phyloP scores from a whole-genome alignment of 306 rosid genomes.

The Echinosophora koreensis region DNA sequence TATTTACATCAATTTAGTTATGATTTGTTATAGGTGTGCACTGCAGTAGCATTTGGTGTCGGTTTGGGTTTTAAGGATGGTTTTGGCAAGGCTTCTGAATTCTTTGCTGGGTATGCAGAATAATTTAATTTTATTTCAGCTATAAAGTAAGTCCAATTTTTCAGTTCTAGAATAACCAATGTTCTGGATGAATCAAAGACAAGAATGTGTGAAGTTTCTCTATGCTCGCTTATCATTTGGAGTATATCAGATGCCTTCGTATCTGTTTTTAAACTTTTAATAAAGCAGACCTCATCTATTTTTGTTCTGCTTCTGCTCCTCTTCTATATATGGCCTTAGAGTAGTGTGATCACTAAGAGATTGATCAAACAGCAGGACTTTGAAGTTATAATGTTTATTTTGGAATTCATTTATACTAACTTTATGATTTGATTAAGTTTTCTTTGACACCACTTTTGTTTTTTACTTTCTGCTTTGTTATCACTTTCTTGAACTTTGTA shows the following conservation, averaged over 20 bases:
- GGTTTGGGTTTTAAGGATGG: conserved; percentile 88
- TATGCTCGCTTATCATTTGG: not conserved
- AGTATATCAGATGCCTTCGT: conserved; percentile 14
- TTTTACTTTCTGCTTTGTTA: not conserved
- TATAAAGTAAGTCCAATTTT: conserved; percentile 25
- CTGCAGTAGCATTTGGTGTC: conserved; percentile 87
- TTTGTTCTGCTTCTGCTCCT: not conserved
- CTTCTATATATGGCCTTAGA: conserved; percentile 29
- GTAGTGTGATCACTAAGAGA: conserved; percentile 26
- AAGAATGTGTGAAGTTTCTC: conserved; percentile 32
- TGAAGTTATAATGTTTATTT: conserved; percentile 12
- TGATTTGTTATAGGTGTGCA: conserved; percentile 60
- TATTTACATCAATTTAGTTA: not conserved
- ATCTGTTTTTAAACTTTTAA: not conserved
- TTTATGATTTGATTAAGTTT: conserved; percentile 27
- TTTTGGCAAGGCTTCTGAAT: conserved; percentile 77
- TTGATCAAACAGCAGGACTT: conserved; percentile 33
- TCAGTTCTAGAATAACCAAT: conserved; percentile 13
- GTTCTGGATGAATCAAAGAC: conserved; percentile 24
- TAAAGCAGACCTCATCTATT: not conserved
- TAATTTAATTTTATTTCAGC: conserved; percentile 34
- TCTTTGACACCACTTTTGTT: not conserved
- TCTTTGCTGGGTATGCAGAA: conserved; percentile 84
- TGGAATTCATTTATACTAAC: conserved; percentile 6
- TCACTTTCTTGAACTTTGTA: conserved; percentile 37